Evolutionary conservation across 768 basidiomycete species (phyloP), one percentile per base, ranked within the genome.

Genomic region (Termitomyces sp.): DNA sequence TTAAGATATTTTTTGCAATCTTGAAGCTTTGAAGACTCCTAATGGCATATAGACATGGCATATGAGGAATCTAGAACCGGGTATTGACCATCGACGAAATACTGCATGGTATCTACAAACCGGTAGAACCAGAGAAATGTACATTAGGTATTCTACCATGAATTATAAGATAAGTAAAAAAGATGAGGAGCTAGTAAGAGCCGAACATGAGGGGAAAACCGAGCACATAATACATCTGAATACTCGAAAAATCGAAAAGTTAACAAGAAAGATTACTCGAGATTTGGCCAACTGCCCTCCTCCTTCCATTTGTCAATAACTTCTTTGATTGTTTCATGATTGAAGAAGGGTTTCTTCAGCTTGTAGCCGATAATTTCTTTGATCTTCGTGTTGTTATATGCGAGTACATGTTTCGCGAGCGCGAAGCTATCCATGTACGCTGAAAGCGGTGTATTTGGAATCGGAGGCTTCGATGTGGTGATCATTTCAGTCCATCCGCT

Each of bases 401-500:
- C 82, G 41, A 92, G 72, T 44, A 76, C 71, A 66, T 84, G 87
- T 66, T 89, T 89, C 53, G 81, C 80, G 59, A 93, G 73, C 40
- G 81, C 72, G 66, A 81, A 86, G 54, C 80, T 79, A 68, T 90
- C 87, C 82, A 90, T 85, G 68, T 92, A 94, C 0, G 90, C 87
- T 19, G 76, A 81, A 58, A 93, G 70, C 1, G 87, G 88, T 0
- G 87, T 84, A 56, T 87, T 85, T 12, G 78, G 74, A 54, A 90
- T 76, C 2, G 87, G 86, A 24, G 89, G 89, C 38, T 81, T 78
- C 35, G 90, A 87, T 45, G 71, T 81, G 21, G 72, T 71, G 61
- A 91, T 78, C 86, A 94, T 90, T 66, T 88, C 78, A 8, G 84
- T 88, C 92, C 92, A 94, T 11, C 81, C 83, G 51, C 80, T 74